Base-by-base conservation (phyloP, 1,139 yeast genomes). In the Geotrichum histeridarum region DNA sequence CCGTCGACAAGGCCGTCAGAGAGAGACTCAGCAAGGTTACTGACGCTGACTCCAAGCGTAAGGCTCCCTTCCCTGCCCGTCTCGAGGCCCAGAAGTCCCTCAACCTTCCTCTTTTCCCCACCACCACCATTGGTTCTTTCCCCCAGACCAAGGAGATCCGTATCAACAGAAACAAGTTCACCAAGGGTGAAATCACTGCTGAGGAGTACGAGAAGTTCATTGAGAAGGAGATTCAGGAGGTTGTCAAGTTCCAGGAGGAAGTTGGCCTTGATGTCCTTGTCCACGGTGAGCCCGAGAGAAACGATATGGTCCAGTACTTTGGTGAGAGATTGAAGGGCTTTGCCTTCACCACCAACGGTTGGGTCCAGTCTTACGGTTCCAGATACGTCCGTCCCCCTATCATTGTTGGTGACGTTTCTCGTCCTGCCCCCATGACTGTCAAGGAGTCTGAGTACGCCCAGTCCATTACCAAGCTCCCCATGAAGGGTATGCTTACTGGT, bases 231-330 rank as follows among this genome's bases (percentile, higher is more conserved):
- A 93, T 93, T 69, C 94, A 87, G 74, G 83, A 80, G 61, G 98
- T 91, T 70, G 89, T 93, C 77, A 86, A 88, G 80, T 93, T 93
- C 94, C 99, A 93, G 82, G 99, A 93, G 79, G 96, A 93, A 75
- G 82, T 91, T 71, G 99, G 95, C 67, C 84, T 93, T 71, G 99
- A 93, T 73, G 99, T 93, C 67, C 81, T 91, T 68, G 99, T 93
- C 64, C 99, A 93, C 78, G 99, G 99, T 81, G 99, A 93, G 81
- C 99, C 99, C 77, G 99, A 94, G 83, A 88, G 99, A 85, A 93
- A 93, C 80, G 99, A 93, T 81, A 93, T 93, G 99, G 99, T 93
- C 71, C 99, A 93, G 82, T 93, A 93, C 85, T 93, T 93, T 66
- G 99, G 99, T 81, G 99, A 93, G 81, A 90, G 89, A 81, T 82